A percentile compares a stretch with the other conserved stretches of the same genome.
These are phyloP conservation scores for Eucalyptus grandis DNA, from an alignment of 345 rosid species.

Conservation along the genomic window DNA sequence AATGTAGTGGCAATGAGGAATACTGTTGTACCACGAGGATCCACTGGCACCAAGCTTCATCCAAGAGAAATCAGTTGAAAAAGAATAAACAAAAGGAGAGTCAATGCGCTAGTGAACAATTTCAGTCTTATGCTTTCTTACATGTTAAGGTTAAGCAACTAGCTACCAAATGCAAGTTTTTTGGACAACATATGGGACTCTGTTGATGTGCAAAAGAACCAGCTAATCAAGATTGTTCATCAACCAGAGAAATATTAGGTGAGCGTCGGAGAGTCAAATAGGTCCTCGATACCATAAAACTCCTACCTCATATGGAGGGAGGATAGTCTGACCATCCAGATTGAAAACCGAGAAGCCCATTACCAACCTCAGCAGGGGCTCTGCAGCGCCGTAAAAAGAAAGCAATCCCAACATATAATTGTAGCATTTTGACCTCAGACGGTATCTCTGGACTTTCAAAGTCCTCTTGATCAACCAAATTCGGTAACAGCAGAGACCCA, in stretches of 20 bases:
- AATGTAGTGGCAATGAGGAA: background rate
- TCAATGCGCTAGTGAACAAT: background rate
- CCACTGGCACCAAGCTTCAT: background rate
- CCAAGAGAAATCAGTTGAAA: background rate
- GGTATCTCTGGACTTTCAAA: conserved; percentile 44
- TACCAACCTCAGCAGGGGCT: conserved; percentile 64
- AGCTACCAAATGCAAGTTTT: background rate
- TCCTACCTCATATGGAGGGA: conserved; percentile 82
- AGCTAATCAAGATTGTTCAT: background rate
- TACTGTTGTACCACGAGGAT: background rate
- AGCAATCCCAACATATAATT: conserved; percentile 42
- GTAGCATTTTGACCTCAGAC: conserved; percentile 52
- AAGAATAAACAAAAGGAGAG: background rate
- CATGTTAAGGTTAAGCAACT: background rate
- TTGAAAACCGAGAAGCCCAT: conserved; percentile 54
- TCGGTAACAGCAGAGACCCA: conserved; percentile 55
- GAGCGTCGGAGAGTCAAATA: background rate
- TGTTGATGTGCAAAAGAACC: background rate
- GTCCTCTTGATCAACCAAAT: conserved; percentile 50
- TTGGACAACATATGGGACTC: background rate
- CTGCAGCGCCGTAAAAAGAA: conserved; percentile 56
- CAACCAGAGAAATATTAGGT: background rate
- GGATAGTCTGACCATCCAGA: conserved; percentile 34
- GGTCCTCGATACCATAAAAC: background rate
- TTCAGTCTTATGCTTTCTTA: background rate